phyloP scores from a whole-genome alignment of 441 rosid genomes.

The Adansonia madagascariensis region DNA sequence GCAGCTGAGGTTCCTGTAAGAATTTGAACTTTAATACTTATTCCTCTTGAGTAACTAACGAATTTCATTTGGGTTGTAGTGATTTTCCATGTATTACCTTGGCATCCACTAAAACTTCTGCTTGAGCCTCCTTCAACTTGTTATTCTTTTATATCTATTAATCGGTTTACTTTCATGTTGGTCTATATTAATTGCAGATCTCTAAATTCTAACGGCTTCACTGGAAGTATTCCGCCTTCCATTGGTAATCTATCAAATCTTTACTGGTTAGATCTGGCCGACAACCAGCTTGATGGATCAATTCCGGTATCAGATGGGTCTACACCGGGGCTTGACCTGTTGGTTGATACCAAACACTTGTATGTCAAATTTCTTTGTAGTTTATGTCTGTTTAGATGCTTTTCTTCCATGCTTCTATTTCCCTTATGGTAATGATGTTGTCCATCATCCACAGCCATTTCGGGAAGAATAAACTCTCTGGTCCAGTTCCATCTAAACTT shows the following conservation, averaged over 20 bases:
- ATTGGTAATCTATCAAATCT: conserved; percentile 67
- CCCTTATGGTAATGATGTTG: background rate
- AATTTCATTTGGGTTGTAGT: conserved; percentile 1
- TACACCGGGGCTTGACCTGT: conserved; percentile 77
- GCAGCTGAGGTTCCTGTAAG: conserved; percentile 63
- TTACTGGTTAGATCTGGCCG: conserved; percentile 80
- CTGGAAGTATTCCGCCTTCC: conserved; percentile 66
- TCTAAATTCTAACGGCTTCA: conserved; percentile 65
- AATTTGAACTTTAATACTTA: conserved; percentile 20
- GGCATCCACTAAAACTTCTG: conserved; percentile 3
- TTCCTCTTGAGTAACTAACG: background rate
- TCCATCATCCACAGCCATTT: conserved; percentile 17
- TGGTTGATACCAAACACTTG: conserved; percentile 68
- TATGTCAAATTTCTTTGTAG: conserved; percentile 35
- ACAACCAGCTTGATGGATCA: conserved; percentile 63
- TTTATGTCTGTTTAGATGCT: background rate
- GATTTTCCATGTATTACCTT: background rate
- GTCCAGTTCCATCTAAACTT: conserved; percentile 13
- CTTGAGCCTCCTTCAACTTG: background rate
- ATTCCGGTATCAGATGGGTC: conserved; percentile 71
- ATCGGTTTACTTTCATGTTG: conserved; percentile 12
- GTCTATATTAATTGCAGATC: conserved; percentile 53
- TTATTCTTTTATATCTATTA: conserved; percentile 7
- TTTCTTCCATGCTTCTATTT: background rate
- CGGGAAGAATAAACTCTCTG: conserved; percentile 25